Evolutionary conservation across 345 rosid genomes (phyloP), one percentile per base, ranked within the genome.

Genomic region (Limnanthes douglasii): DNA sequence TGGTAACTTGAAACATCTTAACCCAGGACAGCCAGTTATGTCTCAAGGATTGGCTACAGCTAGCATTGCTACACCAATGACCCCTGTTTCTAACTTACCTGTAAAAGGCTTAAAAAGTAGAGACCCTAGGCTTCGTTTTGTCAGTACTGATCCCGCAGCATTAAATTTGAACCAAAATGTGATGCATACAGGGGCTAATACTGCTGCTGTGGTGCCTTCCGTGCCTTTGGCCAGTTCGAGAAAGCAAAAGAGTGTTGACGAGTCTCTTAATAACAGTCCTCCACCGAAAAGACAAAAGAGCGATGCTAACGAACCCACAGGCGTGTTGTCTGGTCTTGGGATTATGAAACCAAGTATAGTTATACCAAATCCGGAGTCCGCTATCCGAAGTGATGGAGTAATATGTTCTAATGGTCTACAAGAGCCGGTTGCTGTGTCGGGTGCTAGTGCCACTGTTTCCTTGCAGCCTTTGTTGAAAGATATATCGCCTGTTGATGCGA

Each of bases 41-140:
- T 37, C 61, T 15, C 62, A 38, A 43, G 69, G 34, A 22, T 48
- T 15, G 19, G 13, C 44, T 32, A 34, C 57, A 30, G 18, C 69
- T 32, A 56, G 36, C 41, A 46, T 41, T 56, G 44, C 40, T 38
- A 49, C 54, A n/a, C 37, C 54, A 9, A 5, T 46, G 15, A 44
- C 39, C 53, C 50, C 67, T 41, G 52, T 30, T 14, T 20, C 69
- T 60, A 60, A 53, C 31, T 55, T 58, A 43, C 43, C 55, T 2
- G 45, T 37, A 12, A 90, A 70, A 62, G 33, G 73, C 40, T 55
- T 64, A 47, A 85, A 64, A 67, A 73, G 79, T 65, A 68, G 96
- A 57, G 98, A 90, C 49, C 98, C 98, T 18, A 78, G 98, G 56
- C 83, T 85, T 61, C 65, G 88, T 46, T 66, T 60, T 63, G 61